Evolutionary conservation across 2,329 filamentous ascomycete genomes (phyloP).

Genomic region (Fonsecaea pedrosoi): DNA sequence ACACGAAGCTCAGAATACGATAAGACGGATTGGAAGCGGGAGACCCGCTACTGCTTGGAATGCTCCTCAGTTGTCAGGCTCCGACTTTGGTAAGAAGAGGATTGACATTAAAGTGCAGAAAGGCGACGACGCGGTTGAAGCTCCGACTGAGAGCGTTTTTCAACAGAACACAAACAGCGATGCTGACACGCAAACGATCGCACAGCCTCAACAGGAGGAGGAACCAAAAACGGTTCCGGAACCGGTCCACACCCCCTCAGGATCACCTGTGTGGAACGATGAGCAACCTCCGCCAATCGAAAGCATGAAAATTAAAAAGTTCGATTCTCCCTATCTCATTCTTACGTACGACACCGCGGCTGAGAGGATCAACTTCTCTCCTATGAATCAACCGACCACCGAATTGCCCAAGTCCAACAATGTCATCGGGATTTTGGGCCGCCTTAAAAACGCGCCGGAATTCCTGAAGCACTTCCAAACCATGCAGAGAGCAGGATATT

Average conservation of each 20-base stretch:
- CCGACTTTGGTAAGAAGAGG: conserved; percentile 31
- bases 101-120: conserved; percentile 25
- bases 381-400: conserved; percentile 27
- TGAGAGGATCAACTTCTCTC: conserved; percentile 33
- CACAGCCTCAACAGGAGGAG: not conserved
- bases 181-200: not conserved
- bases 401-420: conserved; percentile 24
- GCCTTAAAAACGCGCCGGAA: conserved; percentile 49
- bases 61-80: conserved; percentile 16
- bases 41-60: conserved; percentile 31
- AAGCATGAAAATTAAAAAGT: conserved; percentile 17
- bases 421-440: conserved; percentile 47
- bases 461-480: conserved; percentile 50
- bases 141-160: not conserved
- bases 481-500: conserved; percentile 51
- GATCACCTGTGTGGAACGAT: conserved; percentile 34
- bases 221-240: conserved; percentile 25
- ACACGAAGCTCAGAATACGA: conserved; percentile 29
- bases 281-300: conserved; percentile 34
- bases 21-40: conserved; percentile 27
- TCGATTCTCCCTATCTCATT: conserved; percentile 33
- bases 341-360: conserved; percentile 38
- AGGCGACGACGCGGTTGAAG: not conserved
- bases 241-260: conserved; percentile 28
- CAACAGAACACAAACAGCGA: not conserved